Conservation (phyloP, 345 rosid species). For the Corchorus capsularis region DNA sequence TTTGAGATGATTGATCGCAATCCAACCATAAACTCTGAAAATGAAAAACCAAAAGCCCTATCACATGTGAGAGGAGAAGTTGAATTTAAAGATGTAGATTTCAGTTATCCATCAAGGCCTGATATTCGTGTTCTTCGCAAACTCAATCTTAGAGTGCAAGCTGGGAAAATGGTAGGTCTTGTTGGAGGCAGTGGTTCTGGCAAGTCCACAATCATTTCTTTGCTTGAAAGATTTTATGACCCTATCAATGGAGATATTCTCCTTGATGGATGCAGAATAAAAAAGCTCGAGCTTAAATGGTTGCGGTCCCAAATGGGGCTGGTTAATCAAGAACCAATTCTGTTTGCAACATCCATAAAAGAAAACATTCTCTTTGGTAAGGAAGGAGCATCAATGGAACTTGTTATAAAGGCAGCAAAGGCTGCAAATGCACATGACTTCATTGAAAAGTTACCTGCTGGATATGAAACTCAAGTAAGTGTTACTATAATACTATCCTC, state of each 20-base stretch:
- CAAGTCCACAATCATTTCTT: conserved; percentile 54
- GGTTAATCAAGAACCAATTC: conserved; percentile 58
- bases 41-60: conserved; percentile 37
- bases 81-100: conserved; percentile 47
- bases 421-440: conserved; percentile 61
- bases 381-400: conserved; percentile 46
- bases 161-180: conserved; percentile 51
- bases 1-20: conserved; percentile 43
- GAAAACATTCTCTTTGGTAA: conserved; percentile 63
- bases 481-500: not conserved
- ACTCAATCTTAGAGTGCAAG: conserved; percentile 45
- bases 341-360: conserved; percentile 53
- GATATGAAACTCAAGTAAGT: conserved; percentile 50
- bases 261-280: conserved; percentile 45
- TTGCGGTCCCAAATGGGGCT: conserved; percentile 55
- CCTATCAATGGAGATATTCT: conserved; percentile 40
- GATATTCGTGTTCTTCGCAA: conserved; percentile 36
- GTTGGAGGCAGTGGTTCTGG: conserved; percentile 66
- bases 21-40: conserved; percentile 42
- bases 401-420: conserved; percentile 45
- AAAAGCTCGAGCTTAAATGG: conserved; percentile 51
- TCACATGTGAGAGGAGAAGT: conserved; percentile 46
- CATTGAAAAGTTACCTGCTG: conserved; percentile 46
- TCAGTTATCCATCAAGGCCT: conserved; percentile 54
- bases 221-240: conserved; percentile 62